phyloP scores from a whole-genome alignment of 306 rosid genomes.

The Quillaja saponaria region DNA sequence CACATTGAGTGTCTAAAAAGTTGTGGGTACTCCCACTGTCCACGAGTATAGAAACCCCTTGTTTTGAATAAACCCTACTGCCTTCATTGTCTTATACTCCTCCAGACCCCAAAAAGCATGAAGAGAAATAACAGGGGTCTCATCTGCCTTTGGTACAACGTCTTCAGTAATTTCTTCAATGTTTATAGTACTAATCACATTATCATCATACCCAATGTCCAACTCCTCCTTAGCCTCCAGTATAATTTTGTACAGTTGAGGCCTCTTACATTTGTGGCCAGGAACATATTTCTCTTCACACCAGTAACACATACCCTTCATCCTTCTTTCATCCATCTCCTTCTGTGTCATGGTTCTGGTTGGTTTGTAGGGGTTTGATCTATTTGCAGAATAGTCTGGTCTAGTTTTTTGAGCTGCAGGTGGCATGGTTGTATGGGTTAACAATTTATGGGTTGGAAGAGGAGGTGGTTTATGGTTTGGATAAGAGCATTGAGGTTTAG shows the following conservation, averaged over 20 bases:
- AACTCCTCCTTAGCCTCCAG: not conserved
- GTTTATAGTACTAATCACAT: no score
- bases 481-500: no score
- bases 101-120: not conserved
- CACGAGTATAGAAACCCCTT: not conserved
- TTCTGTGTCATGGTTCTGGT: not conserved
- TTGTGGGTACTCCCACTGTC: not conserved
- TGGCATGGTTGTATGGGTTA: no score
- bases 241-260: no score
- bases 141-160: not conserved
- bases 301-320: not conserved
- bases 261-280: not conserved
- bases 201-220: no score
- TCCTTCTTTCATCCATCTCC: not conserved
- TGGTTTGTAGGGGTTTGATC: no score
- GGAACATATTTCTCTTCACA: not conserved
- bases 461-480: no score
- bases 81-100: not conserved
- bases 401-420: no score
- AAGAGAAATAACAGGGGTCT: not conserved
- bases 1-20: not conserved
- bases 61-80: not conserved
- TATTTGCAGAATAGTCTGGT: no score
- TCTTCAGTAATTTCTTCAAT: not conserved
- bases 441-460: no score